These are phyloP conservation scores for Penicillium sp. DNA, from an alignment of 2,329 filamentous ascomycete species.

Conservation along the genomic window DNA sequence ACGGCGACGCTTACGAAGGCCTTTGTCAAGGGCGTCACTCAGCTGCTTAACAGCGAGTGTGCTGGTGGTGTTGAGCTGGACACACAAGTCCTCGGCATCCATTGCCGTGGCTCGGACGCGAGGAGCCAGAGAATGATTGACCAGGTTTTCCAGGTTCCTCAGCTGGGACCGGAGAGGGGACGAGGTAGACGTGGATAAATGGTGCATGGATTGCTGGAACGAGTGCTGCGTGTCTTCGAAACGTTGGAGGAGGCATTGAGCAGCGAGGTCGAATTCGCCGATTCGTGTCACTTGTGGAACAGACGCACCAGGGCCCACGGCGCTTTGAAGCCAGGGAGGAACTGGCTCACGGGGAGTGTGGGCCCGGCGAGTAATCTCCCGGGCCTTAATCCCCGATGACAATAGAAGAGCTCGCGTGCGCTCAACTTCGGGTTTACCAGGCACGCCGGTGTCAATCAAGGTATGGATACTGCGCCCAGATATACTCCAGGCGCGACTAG, in stretches of 20 bases:
- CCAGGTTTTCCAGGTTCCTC: conserved; percentile 43
- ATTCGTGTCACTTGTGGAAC: conserved; percentile 44
- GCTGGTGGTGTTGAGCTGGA: conserved; percentile 71
- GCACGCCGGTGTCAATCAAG: conserved; percentile 31
- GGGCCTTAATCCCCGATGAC: conserved; percentile 84
- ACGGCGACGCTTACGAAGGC: conserved; percentile 69
- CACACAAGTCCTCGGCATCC: conserved; percentile 73
- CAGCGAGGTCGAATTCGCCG: conserved; percentile 54
- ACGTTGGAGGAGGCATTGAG: conserved; percentile 48
- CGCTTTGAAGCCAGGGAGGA: conserved; percentile 34
- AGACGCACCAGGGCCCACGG: conserved; percentile 26
- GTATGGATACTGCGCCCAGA: conserved; percentile 47
- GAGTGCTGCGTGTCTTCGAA: conserved; percentile 46
- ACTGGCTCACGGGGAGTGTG: conserved; percentile 43
- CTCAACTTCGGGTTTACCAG: conserved; percentile 72
- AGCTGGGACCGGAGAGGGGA: conserved; percentile 45
- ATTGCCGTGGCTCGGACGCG: conserved; percentile 68
- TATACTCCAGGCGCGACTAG: conserved; percentile 58
- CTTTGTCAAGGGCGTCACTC: conserved; percentile 67
- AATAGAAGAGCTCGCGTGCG: conserved; percentile 74
- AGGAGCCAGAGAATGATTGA: conserved; percentile 51
- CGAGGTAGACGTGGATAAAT: conserved; percentile 46
- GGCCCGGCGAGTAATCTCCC: conserved; percentile 69
- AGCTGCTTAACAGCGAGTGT: conserved; percentile 78
- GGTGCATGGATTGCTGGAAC: conserved; percentile 44